Evolutionary conservation across 2,329 filamentous ascomycete species (phyloP), one percentile per base, ranked within the genome.

Genomic region (Trichoderma simmonsii): DNA sequence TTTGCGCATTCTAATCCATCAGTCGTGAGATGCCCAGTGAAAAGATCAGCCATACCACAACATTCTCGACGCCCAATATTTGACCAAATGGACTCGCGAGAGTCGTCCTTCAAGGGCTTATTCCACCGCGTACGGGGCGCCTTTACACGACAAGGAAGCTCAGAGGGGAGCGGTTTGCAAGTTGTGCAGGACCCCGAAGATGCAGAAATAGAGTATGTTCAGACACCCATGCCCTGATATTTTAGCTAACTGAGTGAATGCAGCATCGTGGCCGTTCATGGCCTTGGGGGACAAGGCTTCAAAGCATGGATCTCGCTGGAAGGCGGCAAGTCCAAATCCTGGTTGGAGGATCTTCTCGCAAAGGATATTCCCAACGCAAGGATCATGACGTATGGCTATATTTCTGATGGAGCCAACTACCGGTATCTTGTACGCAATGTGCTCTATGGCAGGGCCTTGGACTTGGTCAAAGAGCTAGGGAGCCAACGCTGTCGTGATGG

Each of bases 191-290:
- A 77, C n/a, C 71, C 76, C 8, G 62, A 71, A 30, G 59, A 76
- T 72, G 76, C 77, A 36, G 69, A 75, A 11, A 77, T 78, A 21
- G 77, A 78, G 77, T 78, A 71, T 28, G 76, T 70, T 24, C 15
- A 9, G 30, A 5, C n/a, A 24, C 15, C 3, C 11, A n/a, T 14
- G 18, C 18, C 6, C 15, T 15, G 12, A n/a, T 28, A 18, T 8
- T 6, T 60, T 71, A 21, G 43, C 59, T 18, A 6, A 24, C 12
- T n/a, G 14, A 28, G n/a, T 28, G 24, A 51, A 28, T 24, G 39
- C 36, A 78, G 77, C 73, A 77, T 78, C 57, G 77, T 78, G 32
- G 77, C 76, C 26, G 76, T 78, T 51, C 76, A 78, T 62, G 76
- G 76, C 51, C 75, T 78, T 21, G 76, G 76, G 8, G 74, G 73